These are phyloP conservation scores for Fragilariopsis cylindrus DNA, from an alignment of 108 stramenopile species.

Conservation along the genomic window DNA sequence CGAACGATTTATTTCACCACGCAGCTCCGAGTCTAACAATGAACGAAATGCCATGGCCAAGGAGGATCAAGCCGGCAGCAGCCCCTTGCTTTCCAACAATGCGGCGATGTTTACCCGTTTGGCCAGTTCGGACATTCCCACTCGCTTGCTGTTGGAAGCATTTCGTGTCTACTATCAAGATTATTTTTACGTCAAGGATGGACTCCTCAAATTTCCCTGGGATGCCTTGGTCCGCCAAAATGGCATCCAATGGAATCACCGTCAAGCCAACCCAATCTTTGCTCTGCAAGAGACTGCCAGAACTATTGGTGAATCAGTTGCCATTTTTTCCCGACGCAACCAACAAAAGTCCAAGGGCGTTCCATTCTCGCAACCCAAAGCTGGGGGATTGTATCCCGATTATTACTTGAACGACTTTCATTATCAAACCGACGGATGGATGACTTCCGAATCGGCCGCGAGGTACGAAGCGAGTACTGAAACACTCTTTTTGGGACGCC, in stretches of 20 bases:
- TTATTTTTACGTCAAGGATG: conserved; percentile 22
- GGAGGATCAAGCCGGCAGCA: neutral
- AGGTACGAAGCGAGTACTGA: conserved; percentile 49
- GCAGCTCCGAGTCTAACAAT: neutral
- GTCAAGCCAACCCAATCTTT: conserved; percentile 35
- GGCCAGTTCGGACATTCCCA: conserved; percentile 1
- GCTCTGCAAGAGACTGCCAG: conserved; percentile 17
- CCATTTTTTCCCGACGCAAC: conserved; percentile 26
- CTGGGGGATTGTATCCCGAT: conserved; percentile 35
- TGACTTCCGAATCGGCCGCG: conserved; percentile 35
- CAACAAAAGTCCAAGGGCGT: conserved; percentile 12
- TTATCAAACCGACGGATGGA: conserved; percentile 57
- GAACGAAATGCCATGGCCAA: neutral
- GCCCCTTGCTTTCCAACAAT: conserved; percentile 7
- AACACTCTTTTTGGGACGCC: conserved; percentile 58
- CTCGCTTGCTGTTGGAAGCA: conserved; percentile 36
- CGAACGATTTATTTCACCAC: conserved; percentile 19
- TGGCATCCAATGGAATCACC: conserved; percentile 5
- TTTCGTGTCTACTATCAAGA: conserved; percentile 38
- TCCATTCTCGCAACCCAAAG: neutral
- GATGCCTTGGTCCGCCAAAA: conserved; percentile 9
- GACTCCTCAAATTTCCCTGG: conserved; percentile 32
- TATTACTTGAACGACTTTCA: conserved; percentile 49
- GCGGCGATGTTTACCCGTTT: neutral
- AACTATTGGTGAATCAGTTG: conserved; percentile 34